Evolutionary conservation across 164 flowering plant species (phyloP), one percentile per base, ranked within the genome.

Genomic region (Protea cynaroides): DNA sequence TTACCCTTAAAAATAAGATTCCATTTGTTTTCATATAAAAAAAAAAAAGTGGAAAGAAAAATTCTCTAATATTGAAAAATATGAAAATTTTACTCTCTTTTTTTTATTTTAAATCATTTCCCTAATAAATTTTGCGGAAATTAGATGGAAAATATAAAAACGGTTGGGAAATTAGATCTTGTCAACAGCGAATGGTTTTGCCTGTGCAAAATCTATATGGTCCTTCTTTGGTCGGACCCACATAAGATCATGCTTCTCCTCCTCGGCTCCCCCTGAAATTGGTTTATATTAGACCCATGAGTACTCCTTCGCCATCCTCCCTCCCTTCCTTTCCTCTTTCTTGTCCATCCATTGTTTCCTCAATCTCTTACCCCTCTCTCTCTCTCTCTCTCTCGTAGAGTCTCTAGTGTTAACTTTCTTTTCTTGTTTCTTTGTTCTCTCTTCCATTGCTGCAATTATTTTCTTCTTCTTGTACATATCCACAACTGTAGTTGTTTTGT

Each of bases 171-270:
- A 3, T 34, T 18, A 25, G 34, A 65, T 63, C 72, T 59, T 63
- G 38, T 67, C 65, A 56, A 36, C 17, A 23, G 54, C 3, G 63
- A 59, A 59, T 40, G 17, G 49, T 57, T 66, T 58, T 40, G 65
- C 56, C 69, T 54, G 22, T n/a, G 61, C 57, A 70, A 69, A 66
- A 69, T 73, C 76, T 66, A 63, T 1, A 7, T 53, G 43, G 58
- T 50, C 23, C 46, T 58, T 25, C 55, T 64, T 56, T 47, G 11
- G 63, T 44, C 62, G 77, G 55, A 49, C 77, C 62, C 14, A 13
- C 25, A 29, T 4, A 23, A 51, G 65, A 67, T 29, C 34, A n/a
- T n/a, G n/a, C 34, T 29, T 54, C 55, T 62, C 67, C 68, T 62
- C 36, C 59, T 8, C 46, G 8, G 40, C 4, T 4, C n/a, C n/a